Base-by-base conservation (phyloP, 257 asterid species). In the Striga asiatica region DNA sequence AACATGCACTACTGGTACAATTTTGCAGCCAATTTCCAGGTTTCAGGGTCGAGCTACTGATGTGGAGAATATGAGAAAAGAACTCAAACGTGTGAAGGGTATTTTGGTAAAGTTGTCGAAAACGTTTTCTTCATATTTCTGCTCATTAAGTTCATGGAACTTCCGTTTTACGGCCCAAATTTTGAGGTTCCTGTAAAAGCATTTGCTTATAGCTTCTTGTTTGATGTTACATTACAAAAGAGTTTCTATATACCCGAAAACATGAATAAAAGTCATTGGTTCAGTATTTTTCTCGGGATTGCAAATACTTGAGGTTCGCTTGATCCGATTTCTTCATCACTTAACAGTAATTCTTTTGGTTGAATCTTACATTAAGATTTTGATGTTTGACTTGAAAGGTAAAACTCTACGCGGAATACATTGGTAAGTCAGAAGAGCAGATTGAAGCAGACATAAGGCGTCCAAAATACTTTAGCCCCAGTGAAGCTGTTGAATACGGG, bases 41-140 rank as follows among this genome's bases (percentile, higher is more conserved):
- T 92, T 84, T 69, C 95, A 82, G 65, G 99, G 99, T 68, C 99
- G 88, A 75, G 99, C 95, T 71, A 75, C 94, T 46, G 97, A 92
- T 78, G 87, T 92, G 8, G 93, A 92, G 65, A 70, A 78, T 46
- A 80, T 73, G 98, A 76, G 94, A 75, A 88, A 73, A 78, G 94
- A 88, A 72, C 67, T 82, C 28, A 84, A 67, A 50, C 71, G 72
- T 49, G 86, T 88, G 83, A 92, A 92, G 82, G 78, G 50, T 25
- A 84, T 74, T 67, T 68, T 92, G 97, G 99, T 92, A 80, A 73
- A 51, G 20, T 66, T 52, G 22, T 43, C 19, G 42, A 34, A 20
- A 17, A 48, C 50, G 43, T 68, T n/a, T 65, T 50, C 35, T 27
- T 50, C 50, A 65, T 35, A 34, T 50, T 16, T 52, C 66, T 38